Evolutionary conservation across 768 basidiomycete genomes (phyloP), one percentile per base, ranked within the genome.

Genomic region (Leccinum barrowsii): DNA sequence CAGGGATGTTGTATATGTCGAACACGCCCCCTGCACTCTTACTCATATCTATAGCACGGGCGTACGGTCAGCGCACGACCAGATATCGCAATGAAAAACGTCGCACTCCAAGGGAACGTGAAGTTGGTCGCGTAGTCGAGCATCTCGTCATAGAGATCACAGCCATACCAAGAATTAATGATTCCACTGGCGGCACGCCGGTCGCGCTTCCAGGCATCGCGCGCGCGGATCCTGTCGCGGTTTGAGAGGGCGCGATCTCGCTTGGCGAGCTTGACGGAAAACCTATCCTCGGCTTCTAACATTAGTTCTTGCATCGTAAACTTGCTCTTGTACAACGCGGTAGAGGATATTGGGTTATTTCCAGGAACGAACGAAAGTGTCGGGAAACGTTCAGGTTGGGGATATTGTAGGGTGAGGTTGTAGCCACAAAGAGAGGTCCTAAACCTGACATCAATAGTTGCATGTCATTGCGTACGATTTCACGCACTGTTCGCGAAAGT

Each of bases 71-170:
- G 54, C 5, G 13, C 19, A 65, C n/a, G 51, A 32, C 58, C 44
- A 28, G 22, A 57, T 35, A 48, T 15, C 26, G 30, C 7, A 22
- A 46, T 6, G 21, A 60, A n/a, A 40, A 46, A 42, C 5, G 28
- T 17, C 78, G 21, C 73, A 83, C 77, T 64, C 81, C 80, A 82
- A 2, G 89, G 89, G 66, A 78, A 83, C 1, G 88, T 87, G 65
- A 78, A 89, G 66, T 90, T 91, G 58, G 83, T 53, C 15, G 87
- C 85, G 62, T 90, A 90, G 70, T 90, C 88, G 32, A 87, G 64
- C 71, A 85, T 80, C 74, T 86, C 82, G 57, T 85, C 81, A 50
- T 82, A 78, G 11, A 89, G 67, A 55, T 83, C 76, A 70, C 89
- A 90, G 5, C 84, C 84, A 49, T 86, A 87, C 85, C 82, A 83